phyloP scores from a whole-genome alignment of 2,329 filamentous ascomycete genomes.

The Tolypocladium amazonense region DNA sequence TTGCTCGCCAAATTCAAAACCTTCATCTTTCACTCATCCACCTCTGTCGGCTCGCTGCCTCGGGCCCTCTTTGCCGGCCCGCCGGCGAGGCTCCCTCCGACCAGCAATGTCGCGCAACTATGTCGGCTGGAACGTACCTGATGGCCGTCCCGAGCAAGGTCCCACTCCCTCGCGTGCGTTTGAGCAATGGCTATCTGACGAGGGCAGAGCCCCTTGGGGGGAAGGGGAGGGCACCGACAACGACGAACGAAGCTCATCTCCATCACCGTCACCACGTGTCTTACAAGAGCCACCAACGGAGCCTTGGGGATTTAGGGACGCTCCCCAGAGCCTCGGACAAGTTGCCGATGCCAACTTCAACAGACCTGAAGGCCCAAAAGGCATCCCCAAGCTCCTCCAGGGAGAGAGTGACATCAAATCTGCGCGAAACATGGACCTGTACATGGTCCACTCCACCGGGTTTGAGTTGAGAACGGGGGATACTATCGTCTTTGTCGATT shows the following conservation, averaged over 20 bases:
- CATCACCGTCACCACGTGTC: too few relatives aligned
- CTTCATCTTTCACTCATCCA: background rate
- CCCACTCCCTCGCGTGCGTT: background rate
- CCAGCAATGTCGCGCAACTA: background rate
- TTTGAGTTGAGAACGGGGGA: slow-evolving; percentile 25
- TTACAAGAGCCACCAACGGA: too few relatives aligned
- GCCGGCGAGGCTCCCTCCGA: background rate
- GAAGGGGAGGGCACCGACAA: background rate
- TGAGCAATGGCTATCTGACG: background rate
- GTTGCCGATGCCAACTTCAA: background rate
- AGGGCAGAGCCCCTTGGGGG: too few relatives aligned
- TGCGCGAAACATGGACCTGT: slow-evolving; percentile 14
- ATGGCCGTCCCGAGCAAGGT: background rate
- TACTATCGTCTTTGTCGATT: slow-evolving; percentile 33
- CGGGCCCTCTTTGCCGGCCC: background rate
- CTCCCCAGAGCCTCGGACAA: background rate
- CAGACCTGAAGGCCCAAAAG: background rate
- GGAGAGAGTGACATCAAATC: slow-evolving; percentile 7
- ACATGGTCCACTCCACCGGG: slow-evolving; percentile 13
- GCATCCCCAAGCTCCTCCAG: background rate
- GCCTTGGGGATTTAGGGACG: too few relatives aligned
- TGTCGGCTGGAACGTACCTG: background rate
- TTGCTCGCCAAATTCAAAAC: background rate
- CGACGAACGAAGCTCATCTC: too few relatives aligned
- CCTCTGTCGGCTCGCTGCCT: background rate